Conservation (phyloP, 2,329 filamentous ascomycete genomes). For the Diaporthe vexans region DNA sequence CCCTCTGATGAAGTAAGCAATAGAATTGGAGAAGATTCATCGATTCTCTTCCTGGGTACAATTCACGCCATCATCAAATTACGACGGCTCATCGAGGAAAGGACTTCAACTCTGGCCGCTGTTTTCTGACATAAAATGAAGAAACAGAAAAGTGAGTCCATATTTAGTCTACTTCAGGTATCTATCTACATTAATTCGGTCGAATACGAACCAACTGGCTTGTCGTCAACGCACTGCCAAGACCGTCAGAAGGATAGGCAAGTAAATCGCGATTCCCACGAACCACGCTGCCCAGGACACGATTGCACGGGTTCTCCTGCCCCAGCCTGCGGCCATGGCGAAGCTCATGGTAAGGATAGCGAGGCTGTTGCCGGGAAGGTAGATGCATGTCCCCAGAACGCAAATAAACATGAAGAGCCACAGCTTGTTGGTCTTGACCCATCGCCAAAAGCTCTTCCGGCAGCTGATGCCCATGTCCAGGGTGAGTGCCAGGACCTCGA, state of each 20-base stretch:
- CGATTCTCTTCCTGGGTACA: too few relatives aligned
- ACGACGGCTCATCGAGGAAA: too few relatives aligned
- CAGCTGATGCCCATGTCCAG: not conserved
- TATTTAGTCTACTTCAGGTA: too few relatives aligned
- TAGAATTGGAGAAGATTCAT: too few relatives aligned
- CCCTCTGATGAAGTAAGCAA: too few relatives aligned
- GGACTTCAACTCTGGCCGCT: too few relatives aligned
- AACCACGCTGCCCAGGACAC: slow-evolving; percentile 9
- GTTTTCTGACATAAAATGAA: too few relatives aligned
- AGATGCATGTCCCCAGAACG: not conserved
- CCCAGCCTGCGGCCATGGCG: slow-evolving; percentile 21
- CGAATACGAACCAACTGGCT: too few relatives aligned
- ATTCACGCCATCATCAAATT: too few relatives aligned
- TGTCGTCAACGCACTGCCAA: not conserved
- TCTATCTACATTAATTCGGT: too few relatives aligned
- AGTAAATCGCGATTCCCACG: not conserved
- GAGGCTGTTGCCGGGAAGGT: not conserved
- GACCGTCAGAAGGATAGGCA: not conserved
- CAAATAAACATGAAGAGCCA: not conserved
- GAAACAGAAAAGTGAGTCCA: too few relatives aligned
- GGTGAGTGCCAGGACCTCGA: not conserved
- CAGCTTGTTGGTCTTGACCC: slow-evolving; percentile 20
- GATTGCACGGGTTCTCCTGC: slow-evolving; percentile 1
- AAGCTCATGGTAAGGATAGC: not conserved
- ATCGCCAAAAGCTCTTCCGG: not conserved